These are phyloP conservation scores for Penicillium aurantiogriseum DNA, from an alignment of 2,329 filamentous ascomycete species.

Conservation along the genomic window DNA sequence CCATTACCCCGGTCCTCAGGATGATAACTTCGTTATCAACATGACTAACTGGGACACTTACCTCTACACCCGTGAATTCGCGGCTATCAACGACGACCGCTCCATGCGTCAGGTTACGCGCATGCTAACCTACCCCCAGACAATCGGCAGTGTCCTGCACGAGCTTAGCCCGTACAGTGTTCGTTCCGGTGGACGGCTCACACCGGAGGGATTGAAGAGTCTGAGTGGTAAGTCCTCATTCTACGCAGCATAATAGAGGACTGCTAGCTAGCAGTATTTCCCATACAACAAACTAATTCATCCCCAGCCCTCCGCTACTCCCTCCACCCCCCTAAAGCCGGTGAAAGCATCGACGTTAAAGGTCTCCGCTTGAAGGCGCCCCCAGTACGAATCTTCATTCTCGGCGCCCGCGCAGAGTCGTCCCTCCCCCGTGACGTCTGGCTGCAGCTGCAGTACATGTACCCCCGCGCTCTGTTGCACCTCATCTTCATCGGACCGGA, in stretches of 20 bases:
- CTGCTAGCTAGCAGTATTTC: background rate
- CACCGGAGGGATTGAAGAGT: constrained; percentile 86
- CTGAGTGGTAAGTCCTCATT: constrained; percentile 73
- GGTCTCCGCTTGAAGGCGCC: constrained; percentile 81
- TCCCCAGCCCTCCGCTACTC: constrained; percentile 80
- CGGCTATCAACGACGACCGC: constrained; percentile 85
- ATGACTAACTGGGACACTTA: constrained; percentile 99
- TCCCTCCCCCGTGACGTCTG: constrained; percentile 91
- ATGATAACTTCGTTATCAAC: constrained; percentile 90
- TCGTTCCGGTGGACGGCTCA: constrained; percentile 71
- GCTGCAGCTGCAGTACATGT: constrained; percentile 91
- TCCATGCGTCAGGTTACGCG: constrained; percentile 90
- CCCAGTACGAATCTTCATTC: constrained; percentile 84
- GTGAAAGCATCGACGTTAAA: constrained; percentile 70
- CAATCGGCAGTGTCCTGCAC: constrained; percentile 85
- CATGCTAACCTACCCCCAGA: constrained; percentile 89
- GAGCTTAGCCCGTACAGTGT: constrained; percentile 92
- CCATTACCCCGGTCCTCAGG: constrained; percentile 81
- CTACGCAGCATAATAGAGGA: background rate
- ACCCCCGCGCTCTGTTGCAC: constrained; percentile 87
- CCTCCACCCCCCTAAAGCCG: constrained; percentile 79
- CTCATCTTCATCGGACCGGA: constrained; percentile 94
- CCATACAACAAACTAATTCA: background rate
- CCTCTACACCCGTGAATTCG: constrained; percentile 86
- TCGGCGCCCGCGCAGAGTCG: constrained; percentile 95